phyloP scores from a whole-genome alignment of 129 eudicot species.

The Lactuca saligna region DNA sequence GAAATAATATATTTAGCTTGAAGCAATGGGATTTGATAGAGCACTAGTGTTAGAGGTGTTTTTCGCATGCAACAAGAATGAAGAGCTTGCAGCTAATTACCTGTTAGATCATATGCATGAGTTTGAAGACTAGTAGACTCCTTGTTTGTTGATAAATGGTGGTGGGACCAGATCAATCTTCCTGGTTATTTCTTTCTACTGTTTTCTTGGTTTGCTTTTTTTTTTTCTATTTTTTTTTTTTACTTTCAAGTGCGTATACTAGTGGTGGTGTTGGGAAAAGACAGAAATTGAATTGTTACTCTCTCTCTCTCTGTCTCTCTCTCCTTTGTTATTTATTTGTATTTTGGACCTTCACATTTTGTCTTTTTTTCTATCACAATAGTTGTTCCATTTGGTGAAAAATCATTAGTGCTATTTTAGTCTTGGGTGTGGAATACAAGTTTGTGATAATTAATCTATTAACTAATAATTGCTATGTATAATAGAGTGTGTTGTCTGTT shows the following conservation, averaged over 20 bases:
- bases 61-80: conserved; percentile 88
- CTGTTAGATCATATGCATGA: conserved; percentile 80
- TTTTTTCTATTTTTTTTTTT: neutral
- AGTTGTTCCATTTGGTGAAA: neutral
- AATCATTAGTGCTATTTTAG: too few relatives aligned
- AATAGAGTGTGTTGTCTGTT: too few relatives aligned
- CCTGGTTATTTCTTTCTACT: conserved; percentile 12
- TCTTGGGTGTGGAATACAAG: neutral
- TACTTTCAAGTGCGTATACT: conserved; percentile 43
- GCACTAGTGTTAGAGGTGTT: conserved; percentile 67
- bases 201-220: conserved; percentile 12
- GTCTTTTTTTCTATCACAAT: conserved; percentile 5
- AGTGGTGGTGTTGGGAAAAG: conserved; percentile 28
- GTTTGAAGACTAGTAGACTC: conserved; percentile 44
- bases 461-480: too few relatives aligned
- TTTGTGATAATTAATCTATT: neutral
- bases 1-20: conserved; percentile 41
- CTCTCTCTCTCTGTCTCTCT: neutral
- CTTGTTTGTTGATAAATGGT: conserved; percentile 17
- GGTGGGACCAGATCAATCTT: conserved; percentile 17
- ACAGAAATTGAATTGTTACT: conserved; percentile 28
- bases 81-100: conserved; percentile 82
- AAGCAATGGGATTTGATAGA: conserved; percentile 80
- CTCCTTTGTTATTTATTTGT: conserved; percentile 28
- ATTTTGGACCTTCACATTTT: conserved; percentile 23